phyloP scores from a whole-genome alignment of 352 stramenopile genomes.

The Phytophthora citricola region DNA sequence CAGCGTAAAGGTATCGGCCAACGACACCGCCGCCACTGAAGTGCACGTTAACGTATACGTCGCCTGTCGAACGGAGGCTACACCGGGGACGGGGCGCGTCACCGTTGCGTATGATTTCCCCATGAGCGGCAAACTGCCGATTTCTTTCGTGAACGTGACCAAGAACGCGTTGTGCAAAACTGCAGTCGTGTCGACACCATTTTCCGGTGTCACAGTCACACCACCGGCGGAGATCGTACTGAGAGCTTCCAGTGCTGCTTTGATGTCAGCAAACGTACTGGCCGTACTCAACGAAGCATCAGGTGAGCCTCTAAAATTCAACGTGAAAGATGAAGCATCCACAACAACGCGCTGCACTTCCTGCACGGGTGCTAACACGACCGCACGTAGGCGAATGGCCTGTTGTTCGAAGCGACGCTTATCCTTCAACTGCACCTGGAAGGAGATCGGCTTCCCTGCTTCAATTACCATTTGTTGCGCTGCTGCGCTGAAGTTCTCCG shows the following conservation, averaged over 20 bases:
- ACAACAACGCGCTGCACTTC: conserved; percentile 73
- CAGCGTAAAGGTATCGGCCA: conserved; percentile 62
- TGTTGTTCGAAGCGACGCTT: conserved; percentile 72
- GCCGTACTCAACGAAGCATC: conserved; percentile 36
- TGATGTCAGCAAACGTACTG: conserved; percentile 54
- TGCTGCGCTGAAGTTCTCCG: conserved; percentile 57
- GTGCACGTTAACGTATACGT: conserved; percentile 83
- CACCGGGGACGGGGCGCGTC: conserved; percentile 39
- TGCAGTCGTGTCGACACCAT: conserved; percentile 39
- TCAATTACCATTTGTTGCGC: conserved; percentile 62
- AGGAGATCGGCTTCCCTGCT: conserved; percentile 58
- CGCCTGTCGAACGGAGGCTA: conserved; percentile 66
- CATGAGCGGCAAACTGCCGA: conserved; percentile 53
- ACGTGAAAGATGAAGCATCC: conserved; percentile 39
- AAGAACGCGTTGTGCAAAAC: conserved; percentile 51
- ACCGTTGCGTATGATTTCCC: conserved; percentile 32
- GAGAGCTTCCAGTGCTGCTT: conserved; percentile 74
- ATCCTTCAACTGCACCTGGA: conserved; percentile 94
- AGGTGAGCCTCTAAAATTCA: conserved; percentile 72
- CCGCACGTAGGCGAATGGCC: conserved; percentile 61
- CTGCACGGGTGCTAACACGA: conserved; percentile 48
- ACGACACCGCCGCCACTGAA: conserved; percentile 40
- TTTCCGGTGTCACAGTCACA: conserved; percentile 71
- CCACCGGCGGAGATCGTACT: conserved; percentile 83
- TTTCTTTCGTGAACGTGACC: conserved; percentile 73